Conservation (phyloP, 2,329 filamentous ascomycete species). For the Grosmannia serpens region DNA sequence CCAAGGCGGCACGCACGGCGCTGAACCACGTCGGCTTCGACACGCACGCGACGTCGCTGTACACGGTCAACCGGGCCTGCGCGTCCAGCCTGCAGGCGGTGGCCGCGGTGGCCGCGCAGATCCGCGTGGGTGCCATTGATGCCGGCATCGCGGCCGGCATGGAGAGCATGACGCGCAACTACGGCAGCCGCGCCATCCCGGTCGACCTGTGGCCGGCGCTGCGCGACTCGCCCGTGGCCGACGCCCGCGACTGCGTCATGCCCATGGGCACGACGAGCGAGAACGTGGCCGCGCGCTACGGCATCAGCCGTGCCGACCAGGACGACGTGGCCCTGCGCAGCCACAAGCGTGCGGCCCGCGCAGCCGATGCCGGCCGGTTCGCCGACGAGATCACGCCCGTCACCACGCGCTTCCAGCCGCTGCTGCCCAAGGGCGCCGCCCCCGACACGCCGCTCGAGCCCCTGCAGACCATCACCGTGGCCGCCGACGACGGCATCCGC, state of each 20-base stretch:
- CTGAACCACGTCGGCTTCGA: constrained; percentile 74
- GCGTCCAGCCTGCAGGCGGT: constrained; percentile 68
- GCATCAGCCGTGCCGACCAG: constrained; percentile 62
- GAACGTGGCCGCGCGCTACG: constrained; percentile 73
- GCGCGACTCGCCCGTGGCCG: constrained; percentile 48
- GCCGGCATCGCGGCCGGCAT: constrained; percentile 77
- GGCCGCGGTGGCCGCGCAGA: constrained; percentile 60
- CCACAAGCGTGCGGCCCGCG: constrained; percentile 61
- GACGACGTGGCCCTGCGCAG: constrained; percentile 69
- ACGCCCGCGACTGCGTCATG: constrained; percentile 83
- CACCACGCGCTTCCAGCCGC: constrained; percentile 53
- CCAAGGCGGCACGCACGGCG: constrained; percentile 85
- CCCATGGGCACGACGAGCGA: constrained; percentile 85
- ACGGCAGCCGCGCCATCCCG: constrained; percentile 74
- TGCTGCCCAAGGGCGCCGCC: constrained; percentile 47
- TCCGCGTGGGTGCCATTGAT: constrained; percentile 61
- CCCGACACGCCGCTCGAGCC: constrained; percentile 28
- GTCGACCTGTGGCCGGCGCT: constrained; percentile 68
- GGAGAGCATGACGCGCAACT: constrained; percentile 95
- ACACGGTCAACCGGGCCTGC: constrained; percentile 85
- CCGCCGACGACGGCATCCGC: constrained; percentile 73
- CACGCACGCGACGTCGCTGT: constrained; percentile 54
- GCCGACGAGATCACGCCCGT: constrained; percentile 81
- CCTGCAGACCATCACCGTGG: constrained; percentile 53
- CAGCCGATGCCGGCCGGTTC: constrained; percentile 59